Conservation (phyloP, 371 early-diverging fungal species). For the Mucor indicus region DNA sequence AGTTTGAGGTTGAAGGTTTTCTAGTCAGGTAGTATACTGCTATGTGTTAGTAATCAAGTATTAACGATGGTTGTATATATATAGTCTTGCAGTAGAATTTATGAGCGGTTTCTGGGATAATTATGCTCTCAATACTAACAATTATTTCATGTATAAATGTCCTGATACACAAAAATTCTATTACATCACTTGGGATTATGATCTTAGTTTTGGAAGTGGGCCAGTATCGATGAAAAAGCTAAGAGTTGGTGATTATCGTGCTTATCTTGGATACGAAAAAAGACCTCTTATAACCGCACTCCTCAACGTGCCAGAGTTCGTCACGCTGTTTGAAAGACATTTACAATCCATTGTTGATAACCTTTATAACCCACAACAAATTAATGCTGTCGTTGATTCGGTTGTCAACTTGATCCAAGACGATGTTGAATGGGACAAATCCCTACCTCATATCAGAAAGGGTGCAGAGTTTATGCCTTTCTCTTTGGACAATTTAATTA, state of each 20-base stretch:
- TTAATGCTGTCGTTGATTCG: constrained; percentile 22
- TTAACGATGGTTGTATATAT: not conserved
- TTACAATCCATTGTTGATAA: constrained; percentile 1
- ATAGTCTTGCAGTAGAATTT: constrained; percentile 39
- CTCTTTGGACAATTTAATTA: not conserved
- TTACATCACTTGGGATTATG: constrained; percentile 34
- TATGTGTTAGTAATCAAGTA: not conserved
- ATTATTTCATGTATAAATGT: constrained; percentile 34
- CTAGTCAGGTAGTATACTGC: constrained; percentile 24
- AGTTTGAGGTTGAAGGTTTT: constrained; percentile 31
- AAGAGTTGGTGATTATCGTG: constrained; percentile 22
- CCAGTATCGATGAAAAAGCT: constrained; percentile 21
- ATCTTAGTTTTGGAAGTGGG: constrained; percentile 30
- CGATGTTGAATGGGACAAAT: constrained; percentile 30
- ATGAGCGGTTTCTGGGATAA: constrained; percentile 28
- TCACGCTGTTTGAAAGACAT: constrained; percentile 10
- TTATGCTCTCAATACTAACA: constrained; percentile 34
- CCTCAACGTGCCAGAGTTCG: constrained; percentile 15
- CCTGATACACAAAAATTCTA: constrained; percentile 16
- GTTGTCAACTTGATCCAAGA: constrained; percentile 13
- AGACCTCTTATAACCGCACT: constrained; percentile 28
- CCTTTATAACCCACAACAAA: constrained; percentile 9
- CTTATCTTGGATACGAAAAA: constrained; percentile 12
- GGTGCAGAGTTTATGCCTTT: constrained; percentile 4
- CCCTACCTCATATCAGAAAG: constrained; percentile 12